Percentiles rank a stretch among this genome's conserved stretches.
phyloP scores from a whole-genome alignment of 176 grass and related monocot species.

The Oryza glaberrima region DNA sequence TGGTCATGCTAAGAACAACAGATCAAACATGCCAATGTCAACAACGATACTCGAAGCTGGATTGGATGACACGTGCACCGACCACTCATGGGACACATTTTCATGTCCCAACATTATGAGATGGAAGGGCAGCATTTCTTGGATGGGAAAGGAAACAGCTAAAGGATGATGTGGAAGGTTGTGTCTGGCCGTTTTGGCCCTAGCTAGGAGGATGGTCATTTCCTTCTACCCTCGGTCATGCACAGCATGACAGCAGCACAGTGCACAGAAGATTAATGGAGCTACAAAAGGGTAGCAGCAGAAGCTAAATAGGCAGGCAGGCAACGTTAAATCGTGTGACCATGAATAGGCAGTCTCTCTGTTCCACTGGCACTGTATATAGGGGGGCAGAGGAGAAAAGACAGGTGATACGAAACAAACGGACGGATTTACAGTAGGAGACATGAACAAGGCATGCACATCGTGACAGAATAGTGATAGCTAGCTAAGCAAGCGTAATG shows the following conservation, averaged over 20 bases:
- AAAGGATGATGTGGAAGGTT: conserved; percentile 30
- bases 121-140: background rate
- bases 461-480: background rate
- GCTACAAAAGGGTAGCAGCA: conserved; percentile 52
- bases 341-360: conserved; percentile 35
- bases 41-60: background rate
- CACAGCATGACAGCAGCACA: conserved; percentile 23
- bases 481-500: background rate
- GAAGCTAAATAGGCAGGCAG: conserved; percentile 33
- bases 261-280: conserved; percentile 41
- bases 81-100: background rate
- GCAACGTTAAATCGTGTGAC: conserved; percentile 50
- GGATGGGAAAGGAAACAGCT: background rate
- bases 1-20: background rate
- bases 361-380: conserved; percentile 12
- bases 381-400: conserved; percentile 5
- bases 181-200: conserved; percentile 47
- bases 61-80: background rate
- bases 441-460: background rate
- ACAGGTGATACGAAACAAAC: background rate
- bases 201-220: conserved; percentile 6
- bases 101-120: background rate
- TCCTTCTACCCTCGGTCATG: conserved; percentile 32
- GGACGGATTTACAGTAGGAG: too few relatives aligned
- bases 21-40: background rate